Evolutionary conservation across 768 basidiomycete species (phyloP).

Genomic region (Termitomyces sp.): DNA sequence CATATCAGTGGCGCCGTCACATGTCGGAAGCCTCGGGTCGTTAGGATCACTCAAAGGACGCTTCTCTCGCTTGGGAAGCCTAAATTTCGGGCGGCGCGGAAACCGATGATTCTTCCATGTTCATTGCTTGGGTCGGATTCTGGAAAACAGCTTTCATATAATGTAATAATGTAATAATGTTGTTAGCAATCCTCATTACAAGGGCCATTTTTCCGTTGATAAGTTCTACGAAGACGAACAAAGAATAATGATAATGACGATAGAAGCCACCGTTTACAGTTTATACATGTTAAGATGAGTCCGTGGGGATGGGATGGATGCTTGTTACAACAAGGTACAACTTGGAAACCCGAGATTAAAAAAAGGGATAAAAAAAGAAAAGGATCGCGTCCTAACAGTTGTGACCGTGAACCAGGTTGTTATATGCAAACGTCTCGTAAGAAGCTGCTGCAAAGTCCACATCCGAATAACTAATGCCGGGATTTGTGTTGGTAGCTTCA

Average conservation of each 20-base stretch:
- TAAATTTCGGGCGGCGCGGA: conserved; percentile 57
- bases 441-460: conserved; percentile 10
- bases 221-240: conserved; percentile 1
- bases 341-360: not conserved
- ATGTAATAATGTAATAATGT: not conserved
- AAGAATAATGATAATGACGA: conserved; percentile 8
- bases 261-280: conserved; percentile 8
- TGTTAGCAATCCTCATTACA: not conserved
- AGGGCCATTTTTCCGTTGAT: not conserved
- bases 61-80: conserved; percentile 71
- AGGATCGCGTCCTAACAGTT: conserved; percentile 1
- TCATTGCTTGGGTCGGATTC: conserved; percentile 4
- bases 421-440: conserved; percentile 11
- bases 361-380: not conserved
- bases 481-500: conserved; percentile 5
- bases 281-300: conserved; percentile 13
- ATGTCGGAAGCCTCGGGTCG: conserved; percentile 53
- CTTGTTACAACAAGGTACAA: conserved; percentile 5
- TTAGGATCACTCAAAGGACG: conserved; percentile 66
- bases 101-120: conserved; percentile 16
- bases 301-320: conserved; percentile 1
- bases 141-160: not conserved
- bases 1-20: conserved; percentile 58
- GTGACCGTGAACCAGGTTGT: conserved; percentile 11
- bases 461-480: conserved; percentile 13